Base-by-base conservation (phyloP, 1,284 basidiomycete genomes). In the Trichosporon faecale region DNA sequence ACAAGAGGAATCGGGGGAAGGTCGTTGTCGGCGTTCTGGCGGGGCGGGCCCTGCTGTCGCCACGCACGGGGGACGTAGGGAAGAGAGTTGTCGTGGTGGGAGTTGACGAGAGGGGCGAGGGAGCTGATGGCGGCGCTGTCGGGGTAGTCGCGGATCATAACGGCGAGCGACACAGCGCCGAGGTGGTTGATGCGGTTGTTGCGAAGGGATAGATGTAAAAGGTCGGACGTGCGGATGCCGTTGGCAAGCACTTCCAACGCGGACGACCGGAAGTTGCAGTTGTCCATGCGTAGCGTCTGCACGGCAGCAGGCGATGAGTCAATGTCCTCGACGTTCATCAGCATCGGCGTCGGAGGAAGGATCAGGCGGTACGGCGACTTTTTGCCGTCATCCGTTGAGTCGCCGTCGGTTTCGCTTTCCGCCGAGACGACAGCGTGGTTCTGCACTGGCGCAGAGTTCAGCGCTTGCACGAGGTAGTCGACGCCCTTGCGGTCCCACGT, bases 71-170 rank as follows among this genome's bases (percentile, higher is more conserved):
- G 90, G 29, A 92, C 88, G 78, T 93, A 93, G 0, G 91, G 90
- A 0, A 91, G 91, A 77, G 93, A 93, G 0, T 90, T 91, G 27
- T 61, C 57, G 16, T 61, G 14, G 18, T 29, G 18, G 8, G 57
- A 61, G 31, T 29, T 27, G 14, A 33, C 52, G 11, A 60, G 12
- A 90, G 91, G 75, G 46, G 64, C 72, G 72, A 79, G 46, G 72
- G 74, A 68, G 67, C 66, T 77, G 65, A 77, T 82, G 23, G 77
- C 84, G 18, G 77, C 84, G 68, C 83, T 86, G 76, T 95, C 92
- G 3, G 93, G 92, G 78, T 96, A 97, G 82, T 98, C 95, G 69
- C 92, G 89, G 73, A 97, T 94, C 92, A 97, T 95, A 66, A 96
- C 87, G 0, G 94, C 94, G n/a, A 98, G 86, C 0, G 93, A 91